A percentile compares a stretch with the other conserved stretches of the same genome.
Evolutionary conservation across 345 rosid genomes (phyloP).

Genomic region (Cochlearia excelsa): DNA sequence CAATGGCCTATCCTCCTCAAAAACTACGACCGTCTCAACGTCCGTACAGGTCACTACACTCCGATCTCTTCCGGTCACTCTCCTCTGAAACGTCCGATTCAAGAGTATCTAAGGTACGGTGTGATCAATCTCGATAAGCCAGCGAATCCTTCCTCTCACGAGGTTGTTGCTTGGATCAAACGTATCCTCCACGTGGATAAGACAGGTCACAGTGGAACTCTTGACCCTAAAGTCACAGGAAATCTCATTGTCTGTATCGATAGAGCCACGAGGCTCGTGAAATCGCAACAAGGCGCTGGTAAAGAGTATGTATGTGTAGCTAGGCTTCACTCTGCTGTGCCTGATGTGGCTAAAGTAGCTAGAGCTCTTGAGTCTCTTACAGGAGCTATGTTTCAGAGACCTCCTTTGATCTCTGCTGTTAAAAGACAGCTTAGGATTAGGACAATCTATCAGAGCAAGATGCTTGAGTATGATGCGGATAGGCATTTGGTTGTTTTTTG

Average conservation of each 20-base stretch:
- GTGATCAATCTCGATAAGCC: conserved; percentile 88
- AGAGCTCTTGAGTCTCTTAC: conserved; percentile 87
- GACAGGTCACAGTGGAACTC: conserved; percentile 93
- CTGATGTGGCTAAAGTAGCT: conserved; percentile 79
- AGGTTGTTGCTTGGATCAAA: conserved; percentile 98
- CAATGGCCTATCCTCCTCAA: conserved; percentile 90
- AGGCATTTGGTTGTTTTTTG: conserved; percentile 91
- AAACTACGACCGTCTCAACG: conserved; percentile 89
- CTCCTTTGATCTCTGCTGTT: conserved; percentile 90
- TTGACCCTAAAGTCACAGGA: conserved; percentile 95
- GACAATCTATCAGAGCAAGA: conserved; percentile 81
- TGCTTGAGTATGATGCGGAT: conserved; percentile 76
- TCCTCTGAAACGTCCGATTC: conserved; percentile 85
- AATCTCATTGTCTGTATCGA: conserved; percentile 90
- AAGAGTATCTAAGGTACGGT: conserved; percentile 81
- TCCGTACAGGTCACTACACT: conserved; percentile 95
- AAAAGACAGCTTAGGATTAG: conserved; percentile 95
- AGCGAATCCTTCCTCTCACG: conserved; percentile 93
- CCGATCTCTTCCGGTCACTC: conserved; percentile 81
- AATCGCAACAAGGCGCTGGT: conserved; percentile 96
- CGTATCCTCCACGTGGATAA: conserved; percentile 88
- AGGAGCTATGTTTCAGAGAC: conserved; percentile 91
- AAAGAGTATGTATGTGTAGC: conserved; percentile 97
- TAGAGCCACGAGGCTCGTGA: conserved; percentile 90
- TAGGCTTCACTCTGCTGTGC: conserved; percentile 75